These are phyloP conservation scores for Cryomyces minteri DNA, from an alignment of 495 filamentous ascomycete genomes.

Conservation along the genomic window DNA sequence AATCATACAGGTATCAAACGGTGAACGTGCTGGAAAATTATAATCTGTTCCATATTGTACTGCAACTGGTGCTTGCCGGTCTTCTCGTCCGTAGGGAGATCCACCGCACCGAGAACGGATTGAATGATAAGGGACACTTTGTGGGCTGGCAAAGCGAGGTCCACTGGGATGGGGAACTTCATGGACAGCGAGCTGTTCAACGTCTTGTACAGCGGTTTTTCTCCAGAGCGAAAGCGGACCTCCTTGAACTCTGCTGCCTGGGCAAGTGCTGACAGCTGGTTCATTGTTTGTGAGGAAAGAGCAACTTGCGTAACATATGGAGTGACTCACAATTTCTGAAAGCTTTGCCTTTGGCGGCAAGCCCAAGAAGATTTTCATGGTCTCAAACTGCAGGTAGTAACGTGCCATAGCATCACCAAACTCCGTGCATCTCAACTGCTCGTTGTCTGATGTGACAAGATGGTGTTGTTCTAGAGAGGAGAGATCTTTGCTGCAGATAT, in stretches of 20 bases:
- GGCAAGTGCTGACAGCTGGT: slow-evolving; percentile 42
- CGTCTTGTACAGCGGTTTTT: slow-evolving; percentile 62
- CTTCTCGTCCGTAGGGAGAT: slow-evolving; percentile 46
- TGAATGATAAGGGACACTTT: slow-evolving; percentile 85
- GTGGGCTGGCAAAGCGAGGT: slow-evolving; percentile 49
- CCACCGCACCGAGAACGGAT: slow-evolving; percentile 54
- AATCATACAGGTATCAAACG: slow-evolving; percentile 63
- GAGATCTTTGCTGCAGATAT: slow-evolving; percentile 69
- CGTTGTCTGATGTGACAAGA: slow-evolving; percentile 29
- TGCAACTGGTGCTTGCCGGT: slow-evolving; percentile 40
- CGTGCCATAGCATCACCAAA: slow-evolving; percentile 84
- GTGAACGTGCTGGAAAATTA: slow-evolving; percentile 57
- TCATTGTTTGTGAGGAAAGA: too few relatives aligned
- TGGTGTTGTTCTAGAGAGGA: slow-evolving; percentile 41
- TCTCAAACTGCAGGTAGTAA: slow-evolving; percentile 81
- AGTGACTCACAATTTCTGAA: slow-evolving; percentile 47
- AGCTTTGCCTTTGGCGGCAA: slow-evolving; percentile 41
- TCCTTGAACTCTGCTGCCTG: slow-evolving; percentile 67
- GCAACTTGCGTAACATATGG: too few relatives aligned
- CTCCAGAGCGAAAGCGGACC: slow-evolving; percentile 51
- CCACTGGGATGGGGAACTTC: slow-evolving; percentile 65
- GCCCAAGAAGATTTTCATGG: slow-evolving; percentile 59
- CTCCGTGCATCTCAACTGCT: slow-evolving; percentile 44
- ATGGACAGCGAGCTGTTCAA: slow-evolving; percentile 59
- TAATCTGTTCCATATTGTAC: slow-evolving; percentile 45